Conservation (phyloP, 257 asterid species). For the Jacaranda mimosifolia region DNA sequence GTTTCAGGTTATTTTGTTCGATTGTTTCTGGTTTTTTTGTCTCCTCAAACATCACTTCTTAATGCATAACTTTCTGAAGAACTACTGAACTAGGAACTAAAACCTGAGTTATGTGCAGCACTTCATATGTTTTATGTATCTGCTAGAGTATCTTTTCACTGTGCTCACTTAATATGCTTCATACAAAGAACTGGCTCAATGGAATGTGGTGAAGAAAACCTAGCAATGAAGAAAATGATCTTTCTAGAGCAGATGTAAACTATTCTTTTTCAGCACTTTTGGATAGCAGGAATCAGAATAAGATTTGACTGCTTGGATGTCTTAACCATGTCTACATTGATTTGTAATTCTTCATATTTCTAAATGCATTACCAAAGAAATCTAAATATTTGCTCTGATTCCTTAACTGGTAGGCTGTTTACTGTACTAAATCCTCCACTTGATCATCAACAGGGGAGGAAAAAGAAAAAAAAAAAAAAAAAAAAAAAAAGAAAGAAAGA, state of each 20-base stretch:
- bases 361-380: too few relatives aligned
- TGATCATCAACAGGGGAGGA: too few relatives aligned
- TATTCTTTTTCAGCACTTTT: background rate
- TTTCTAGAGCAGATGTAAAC: background rate
- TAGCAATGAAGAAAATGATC: constrained; percentile 1
- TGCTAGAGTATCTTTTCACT: background rate
- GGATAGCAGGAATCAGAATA: too few relatives aligned
- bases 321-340: too few relatives aligned
- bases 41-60: background rate
- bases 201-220: background rate
- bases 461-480: too few relatives aligned
- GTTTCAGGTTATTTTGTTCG: constrained; percentile 33
- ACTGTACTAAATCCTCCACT: too few relatives aligned
- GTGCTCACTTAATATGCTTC: background rate
- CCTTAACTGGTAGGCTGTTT: too few relatives aligned
- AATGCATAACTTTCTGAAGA: background rate
- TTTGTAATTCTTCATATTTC: too few relatives aligned
- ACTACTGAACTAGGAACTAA: background rate
- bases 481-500: too few relatives aligned
- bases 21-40: background rate
- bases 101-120: background rate
- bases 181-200: background rate
- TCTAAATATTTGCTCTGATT: too few relatives aligned
- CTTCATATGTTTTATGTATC: background rate
- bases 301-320: too few relatives aligned